Base-by-base conservation (phyloP, 1,284 basidiomycete species). In the Ceratorhiza oryzae-sativae region DNA sequence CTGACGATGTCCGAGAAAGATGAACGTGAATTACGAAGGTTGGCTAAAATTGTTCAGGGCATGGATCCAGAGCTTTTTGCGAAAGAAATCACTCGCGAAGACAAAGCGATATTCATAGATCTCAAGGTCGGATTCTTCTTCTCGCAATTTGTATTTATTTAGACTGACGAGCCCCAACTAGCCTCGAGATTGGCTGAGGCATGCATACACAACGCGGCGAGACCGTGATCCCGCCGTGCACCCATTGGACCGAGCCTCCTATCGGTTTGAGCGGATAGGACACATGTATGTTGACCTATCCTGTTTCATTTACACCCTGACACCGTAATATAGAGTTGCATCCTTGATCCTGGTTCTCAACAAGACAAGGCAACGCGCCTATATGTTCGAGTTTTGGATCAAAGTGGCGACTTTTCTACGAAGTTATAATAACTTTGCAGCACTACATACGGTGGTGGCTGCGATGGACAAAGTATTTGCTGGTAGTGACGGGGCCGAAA, bases 141-240 rank as follows among this genome's bases (percentile, higher is more conserved):
- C 20, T 23, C 8, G 12, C 23, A 71, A 18, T 6, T 15, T 27
- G 10, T 25, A 30, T 2, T 27, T 12, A 23, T 53, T 41, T 49
- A 46, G 59, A 71, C 59, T 63, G 18, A 15, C 70, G 20, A 2
- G 12, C 8, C 10, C 10, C 3, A 56, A 36, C 18, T 73, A 93
- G 91, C 90, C 91, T 42, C 86, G 91, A 62, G 86, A 93, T 77
- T 93, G 91, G 91, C 82, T 93, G 36, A 84, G 87, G 71, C 90
- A 88, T 77, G 89, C 90, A 10, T 86, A 93, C 73, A 84, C 86
- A 39, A 84, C 86, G 12, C 70, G 70, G 25, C 87, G 87, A 55
- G 87, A 86, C 77, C 90, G 89, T 77, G 85, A 88, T 74, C 82
- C 84, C 3, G 84, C 85, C 72, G 83, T 79, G 6, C 88, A 92